Percentiles rank a stretch among this genome's conserved stretches.
These are phyloP conservation scores for Globisporangium carolinianum DNA, from an alignment of 352 stramenopile species.

Conservation along the genomic window DNA sequence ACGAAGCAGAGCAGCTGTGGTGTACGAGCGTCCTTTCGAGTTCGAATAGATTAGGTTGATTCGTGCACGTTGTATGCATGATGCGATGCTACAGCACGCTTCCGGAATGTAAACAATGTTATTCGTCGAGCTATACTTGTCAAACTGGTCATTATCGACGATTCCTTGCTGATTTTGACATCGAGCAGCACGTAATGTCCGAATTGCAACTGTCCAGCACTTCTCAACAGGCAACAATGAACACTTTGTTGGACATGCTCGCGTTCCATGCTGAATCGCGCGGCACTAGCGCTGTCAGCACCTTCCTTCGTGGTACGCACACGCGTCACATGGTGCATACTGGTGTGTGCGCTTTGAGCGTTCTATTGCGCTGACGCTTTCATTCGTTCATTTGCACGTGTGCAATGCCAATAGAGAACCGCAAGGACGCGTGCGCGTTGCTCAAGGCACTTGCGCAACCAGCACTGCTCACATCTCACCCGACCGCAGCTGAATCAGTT, in stretches of 20 bases:
- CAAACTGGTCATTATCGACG: too few relatives aligned
- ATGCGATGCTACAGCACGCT: too few relatives aligned
- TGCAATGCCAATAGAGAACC: constrained; percentile 22
- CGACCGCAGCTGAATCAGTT: background rate
- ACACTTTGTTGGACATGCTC: constrained; percentile 9
- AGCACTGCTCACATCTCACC: constrained; percentile 10
- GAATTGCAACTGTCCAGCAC: too few relatives aligned
- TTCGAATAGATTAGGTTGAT: too few relatives aligned
- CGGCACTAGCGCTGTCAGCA: constrained; percentile 33
- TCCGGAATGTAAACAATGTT: too few relatives aligned
- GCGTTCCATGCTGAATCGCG: constrained; percentile 27
- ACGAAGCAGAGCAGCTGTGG: too few relatives aligned
- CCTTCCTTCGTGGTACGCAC: constrained; percentile 27
- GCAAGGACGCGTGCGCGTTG: constrained; percentile 21
- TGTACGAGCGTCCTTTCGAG: too few relatives aligned
- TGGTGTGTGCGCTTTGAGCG: background rate
- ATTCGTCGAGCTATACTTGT: too few relatives aligned
- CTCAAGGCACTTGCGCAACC: constrained; percentile 21
- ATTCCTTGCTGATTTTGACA: too few relatives aligned
- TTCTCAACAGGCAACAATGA: background rate
- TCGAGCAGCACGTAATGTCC: too few relatives aligned
- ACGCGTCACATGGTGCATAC: background rate
- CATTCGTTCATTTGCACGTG: background rate
- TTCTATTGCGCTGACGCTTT: background rate
- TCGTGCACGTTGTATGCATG: too few relatives aligned